These are phyloP conservation scores for Hibiscus trionum DNA, from an alignment of 345 rosid genomes.

Conservation along the genomic window DNA sequence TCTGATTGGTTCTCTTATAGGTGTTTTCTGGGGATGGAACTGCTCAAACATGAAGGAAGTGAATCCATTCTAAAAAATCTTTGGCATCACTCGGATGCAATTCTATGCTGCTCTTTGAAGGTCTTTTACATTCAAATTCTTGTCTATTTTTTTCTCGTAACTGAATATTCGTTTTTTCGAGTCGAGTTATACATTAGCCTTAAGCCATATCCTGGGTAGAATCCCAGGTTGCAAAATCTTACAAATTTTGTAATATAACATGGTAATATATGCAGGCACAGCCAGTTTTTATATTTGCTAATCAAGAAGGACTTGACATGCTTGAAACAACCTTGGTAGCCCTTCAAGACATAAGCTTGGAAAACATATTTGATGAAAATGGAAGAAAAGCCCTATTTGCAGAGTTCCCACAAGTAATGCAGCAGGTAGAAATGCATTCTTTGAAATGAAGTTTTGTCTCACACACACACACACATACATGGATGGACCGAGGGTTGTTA, in stretches of 20 bases:
- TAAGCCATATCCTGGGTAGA: not conserved
- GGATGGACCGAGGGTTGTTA: no score
- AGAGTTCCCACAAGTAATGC: slow-evolving; percentile 79
- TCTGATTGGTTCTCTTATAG: slow-evolving; percentile 22
- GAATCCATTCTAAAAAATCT: slow-evolving; percentile 70
- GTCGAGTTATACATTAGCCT: not conserved
- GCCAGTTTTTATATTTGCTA: slow-evolving; percentile 72
- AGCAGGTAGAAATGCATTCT: slow-evolving; percentile 39
- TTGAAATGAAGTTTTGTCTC: not conserved
- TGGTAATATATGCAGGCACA: slow-evolving; percentile 37
- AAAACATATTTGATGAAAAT: slow-evolving; percentile 59
- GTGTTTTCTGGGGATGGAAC: slow-evolving; percentile 72
- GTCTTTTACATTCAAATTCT: slow-evolving; percentile 17
- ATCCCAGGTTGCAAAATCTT: not conserved
- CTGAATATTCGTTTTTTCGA: not conserved
- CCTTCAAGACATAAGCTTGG: slow-evolving; percentile 74
- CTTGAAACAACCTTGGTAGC: slow-evolving; percentile 84
- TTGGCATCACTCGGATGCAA: slow-evolving; percentile 86
- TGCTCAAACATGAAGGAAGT: slow-evolving; percentile 62
- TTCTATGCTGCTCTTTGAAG: slow-evolving; percentile 89
- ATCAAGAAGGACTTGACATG: slow-evolving; percentile 98
- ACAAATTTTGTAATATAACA: not conserved
- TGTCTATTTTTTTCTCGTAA: not conserved
- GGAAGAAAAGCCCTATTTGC: slow-evolving; percentile 67
- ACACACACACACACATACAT: no score